Evolutionary conservation across 2,329 filamentous ascomycete species (phyloP), one percentile per base, ranked within the genome.

Genomic region (Coniochaeta hoffmannii): DNA sequence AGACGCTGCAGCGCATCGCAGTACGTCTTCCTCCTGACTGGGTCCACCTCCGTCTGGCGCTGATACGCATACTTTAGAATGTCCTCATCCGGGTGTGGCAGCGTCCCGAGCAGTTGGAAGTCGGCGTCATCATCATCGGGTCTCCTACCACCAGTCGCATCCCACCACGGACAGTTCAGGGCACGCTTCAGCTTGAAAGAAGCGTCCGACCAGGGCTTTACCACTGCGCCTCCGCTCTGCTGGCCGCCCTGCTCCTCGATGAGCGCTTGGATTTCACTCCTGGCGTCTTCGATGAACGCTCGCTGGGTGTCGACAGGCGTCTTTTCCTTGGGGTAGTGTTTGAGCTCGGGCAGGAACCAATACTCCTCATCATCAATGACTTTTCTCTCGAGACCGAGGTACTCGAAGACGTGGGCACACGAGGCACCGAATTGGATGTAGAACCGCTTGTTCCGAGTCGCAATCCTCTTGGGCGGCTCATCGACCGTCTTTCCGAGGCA

Each of bases 361-460:
- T 67, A 74, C 12, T 72, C 68, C 2, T 78, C 70, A 1, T 66
- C 73, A 15, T 73, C 69, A 9, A 36, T 67, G 66, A 1, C 71
- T 65, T 5, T 73, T 62, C 1, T 68, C 64, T 66, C 60, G 49
- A 82, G 83, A 11, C 76, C 78, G 4, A 84, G 67, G 12, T 71
- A 71, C 14, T 66, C 68, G 60, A 83, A 79, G 12, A 83, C 70
- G 22, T 66, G 63, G 49, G 76, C 74, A 53, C 78, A 78, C 4
- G 76, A 73, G 4, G 71, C 70, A 0, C 79, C 77, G 56, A 83
- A 82, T 7, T 80, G 70, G 1, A 82, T 75, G 26, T 69, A 68
- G 55, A 83, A 83, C 14, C 76, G 74, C 63, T 82, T 83, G 60
- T 84, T 84, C 1, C 80, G 69, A 54, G 77, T 78, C 2, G 79